Base-by-base conservation (phyloP, 2,329 filamentous ascomycete genomes). In the Diplocarpon rosae region DNA sequence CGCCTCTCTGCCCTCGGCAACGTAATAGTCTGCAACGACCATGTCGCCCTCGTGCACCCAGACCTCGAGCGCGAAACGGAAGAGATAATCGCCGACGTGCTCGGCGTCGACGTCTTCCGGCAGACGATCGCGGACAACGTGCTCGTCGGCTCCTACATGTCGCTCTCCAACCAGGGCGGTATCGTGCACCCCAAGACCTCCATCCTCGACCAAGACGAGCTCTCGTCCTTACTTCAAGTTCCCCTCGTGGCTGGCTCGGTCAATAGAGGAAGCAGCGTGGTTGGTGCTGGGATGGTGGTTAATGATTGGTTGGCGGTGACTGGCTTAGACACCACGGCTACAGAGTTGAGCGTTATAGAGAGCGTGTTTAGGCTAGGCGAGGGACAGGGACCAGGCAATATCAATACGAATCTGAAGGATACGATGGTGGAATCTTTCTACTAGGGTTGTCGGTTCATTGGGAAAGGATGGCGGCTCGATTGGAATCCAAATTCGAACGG, bases 361-460 rank as follows among this genome's bases (percentile, higher is more conserved):
- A 89, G 82, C 59, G 89, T 98, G 53, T 98, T 98, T 73, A 79
- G 88, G 59, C 72, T 98, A 37, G 89, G 89, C 52, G 90, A 96
- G 71, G 88, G 86, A 43, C 75, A 80, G 55, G 86, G 78, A 6
- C 82, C 87, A 40, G 78, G 78, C 60, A 80, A 77, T 58, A 87
- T 90, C 69, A 85, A 85, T 65, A 84, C 80, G 42, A 80, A 70
- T 56, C 81, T 95, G 72, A 96, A 95, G 77, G 90, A 96, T 65
- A 92, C 88, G 54, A 94, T 98, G 78, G 92, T 98, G 51, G 92
- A 98, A 73, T 94, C 86, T 59, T 98, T 96, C 71, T 98, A 98
- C 72, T 98, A 75, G 74, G 59, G 20, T 7, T 24, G 20, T 24
- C 20, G 7, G 3, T 24, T 4, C 33, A 24, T 5, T 51, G 30